phyloP scores from a whole-genome alignment of 2,329 filamentous ascomycete genomes.

The Epichloe amarillans region DNA sequence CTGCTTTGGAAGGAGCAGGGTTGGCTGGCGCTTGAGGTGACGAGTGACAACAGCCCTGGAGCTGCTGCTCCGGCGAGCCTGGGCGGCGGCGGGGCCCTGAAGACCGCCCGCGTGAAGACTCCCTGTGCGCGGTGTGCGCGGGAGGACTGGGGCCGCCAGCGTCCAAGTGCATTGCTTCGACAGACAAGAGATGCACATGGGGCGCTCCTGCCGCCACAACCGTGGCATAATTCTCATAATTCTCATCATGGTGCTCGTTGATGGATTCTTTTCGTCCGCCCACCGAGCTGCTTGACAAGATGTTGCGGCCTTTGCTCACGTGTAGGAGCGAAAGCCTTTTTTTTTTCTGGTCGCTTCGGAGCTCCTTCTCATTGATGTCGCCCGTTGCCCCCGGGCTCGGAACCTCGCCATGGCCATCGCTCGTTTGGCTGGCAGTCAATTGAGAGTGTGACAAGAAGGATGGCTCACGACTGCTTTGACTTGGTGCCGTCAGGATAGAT shows the following conservation, averaged over 20 bases:
- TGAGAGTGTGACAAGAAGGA: background rate
- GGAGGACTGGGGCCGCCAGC: no score
- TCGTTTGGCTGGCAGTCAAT: slow-evolving; percentile 1
- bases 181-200: no score
- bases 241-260: background rate
- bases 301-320: background rate
- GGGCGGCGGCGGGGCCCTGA: background rate
- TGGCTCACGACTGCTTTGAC: slow-evolving; percentile 6
- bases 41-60: background rate
- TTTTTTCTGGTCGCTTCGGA: background rate
- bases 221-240: background rate
- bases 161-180: no score
- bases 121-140: no score
- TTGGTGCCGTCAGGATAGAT: slow-evolving; percentile 6
- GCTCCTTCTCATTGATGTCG: background rate
- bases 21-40: background rate
- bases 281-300: background rate
- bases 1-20: background rate
- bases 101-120: background rate
- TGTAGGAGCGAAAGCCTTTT: background rate
- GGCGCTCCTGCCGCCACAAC: background rate
- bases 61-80: background rate
- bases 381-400: background rate
- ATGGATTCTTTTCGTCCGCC: background rate
- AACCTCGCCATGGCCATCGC: slow-evolving; percentile 1